Base-by-base conservation (phyloP, 2,329 filamentous ascomycete species). In the Talaromyces sp. region DNA sequence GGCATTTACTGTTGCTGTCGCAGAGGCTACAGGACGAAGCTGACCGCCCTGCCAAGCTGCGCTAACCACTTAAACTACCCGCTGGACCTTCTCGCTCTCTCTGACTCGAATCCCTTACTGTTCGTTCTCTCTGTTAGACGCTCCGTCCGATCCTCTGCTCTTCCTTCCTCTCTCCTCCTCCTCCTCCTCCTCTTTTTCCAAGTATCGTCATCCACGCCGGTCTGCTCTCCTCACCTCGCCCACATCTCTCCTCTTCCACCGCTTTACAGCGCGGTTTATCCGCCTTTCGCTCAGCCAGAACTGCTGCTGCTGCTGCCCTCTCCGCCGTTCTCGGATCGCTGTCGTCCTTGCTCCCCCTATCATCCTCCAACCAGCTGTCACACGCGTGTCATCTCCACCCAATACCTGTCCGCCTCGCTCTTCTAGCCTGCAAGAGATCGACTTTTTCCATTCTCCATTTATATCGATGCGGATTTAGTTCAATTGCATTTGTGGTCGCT, bases 261-360 rank as follows among this genome's bases (percentile, higher is more conserved):
- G 50, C 50, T 54, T 57, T 60, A 46, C 60, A 46, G 60, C 55
- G 54, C 50, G 52, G 48, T 56, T 42, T 37, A 52, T 42, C 60
- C 55, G 60, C 37, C 63, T 58, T 46, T 52, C 40, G 54, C 59
- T 61, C 60, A 64, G 63, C 63, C 58, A 57, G 63, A 50, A 39
- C 42, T 33, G 46, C 37, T 57, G 37, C 16, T 46, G 57, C 42
- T 18, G 44, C 39, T 21, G 25, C 3, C 21, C 23, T 48, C 21
- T 23, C 44, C 25, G 46, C 46, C 25, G 46, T 57, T n/a, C n/a
- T n/a, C 40, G 25, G 46, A 28, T 54, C 61, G 61, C 46, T 57
- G 52, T 46, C 48, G n/a, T 18, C 50, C 28, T 40, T 54, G 28
- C 28, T 63, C 18, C 50, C 56, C 37, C 39, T 48, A 33, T 54